Base-by-base conservation (phyloP, 2,329 filamentous ascomycete species). In the Diaporthe citri region DNA sequence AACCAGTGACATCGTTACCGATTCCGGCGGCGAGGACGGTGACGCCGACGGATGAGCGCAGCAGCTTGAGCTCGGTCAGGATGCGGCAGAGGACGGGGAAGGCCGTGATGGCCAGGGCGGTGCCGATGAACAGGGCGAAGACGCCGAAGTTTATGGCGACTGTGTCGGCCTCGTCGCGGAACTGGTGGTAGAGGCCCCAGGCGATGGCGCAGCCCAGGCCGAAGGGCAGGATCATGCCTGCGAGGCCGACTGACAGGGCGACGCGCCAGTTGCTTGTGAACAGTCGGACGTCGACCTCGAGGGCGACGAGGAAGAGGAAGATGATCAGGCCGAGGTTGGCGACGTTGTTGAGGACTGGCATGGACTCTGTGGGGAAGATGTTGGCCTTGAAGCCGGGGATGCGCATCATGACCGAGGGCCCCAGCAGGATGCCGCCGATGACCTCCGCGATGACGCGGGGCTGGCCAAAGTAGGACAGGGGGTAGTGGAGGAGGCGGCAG, bases 71-170 rank as follows among this genome's bases (percentile, higher is more conserved):
- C 83, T 98, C 96, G 0, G 95, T 96, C 78, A 98, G 86, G 78
- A 98, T 98, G 82, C 96, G 94, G 81, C 96, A 98, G 17, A 98
- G 90, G 0, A 98, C 96, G 0, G 96, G 96, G 79, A 98, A 93
- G 12, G 91, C 95, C 1, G 96, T 98, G 79, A 98, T 98, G 39
- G 95, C 94, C 84, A 98, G 93, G 0, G 96, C 96, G 71, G 97
- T 96, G 83, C 96, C 96, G 77, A 98, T 94, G 82, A 98, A 98
- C 39, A 90, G 84, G 76, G 87, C 87, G 64, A 95, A 91, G 15
- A 88, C 85, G 66, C 87, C 87, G 75, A 91, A 91, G 28, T 82
- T 80, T 75, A 90, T 87, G 48, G 83, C 80, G 22, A 83, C 77
- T 31, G 84, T 79, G 55, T 83, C 82, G 4, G 80, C 77, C 46